Evolutionary conservation across 2,329 filamentous ascomycete species (phyloP).

Genomic region (Aphanocladium album): DNA sequence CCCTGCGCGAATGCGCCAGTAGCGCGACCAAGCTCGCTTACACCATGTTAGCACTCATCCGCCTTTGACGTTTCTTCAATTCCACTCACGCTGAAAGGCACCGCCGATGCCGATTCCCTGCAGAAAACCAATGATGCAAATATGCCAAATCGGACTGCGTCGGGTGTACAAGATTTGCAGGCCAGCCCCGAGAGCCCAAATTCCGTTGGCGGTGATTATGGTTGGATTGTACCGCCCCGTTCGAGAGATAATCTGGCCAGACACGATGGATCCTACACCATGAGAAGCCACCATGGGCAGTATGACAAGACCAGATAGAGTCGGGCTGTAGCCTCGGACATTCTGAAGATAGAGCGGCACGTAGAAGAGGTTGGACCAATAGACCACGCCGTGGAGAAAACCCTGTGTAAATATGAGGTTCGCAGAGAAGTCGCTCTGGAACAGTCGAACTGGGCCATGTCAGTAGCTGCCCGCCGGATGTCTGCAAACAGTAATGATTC

Average conservation of each 20-base stretch:
- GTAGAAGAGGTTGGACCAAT: background rate
- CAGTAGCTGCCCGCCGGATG: too few relatives aligned
- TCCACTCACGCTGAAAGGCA: too few relatives aligned
- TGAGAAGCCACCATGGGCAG: conserved; percentile 3
- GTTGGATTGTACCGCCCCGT: background rate
- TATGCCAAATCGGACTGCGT: background rate
- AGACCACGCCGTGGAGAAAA: background rate
- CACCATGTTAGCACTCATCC: too few relatives aligned
- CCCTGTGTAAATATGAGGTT: too few relatives aligned
- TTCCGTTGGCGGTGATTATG: background rate
- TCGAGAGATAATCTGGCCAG: background rate
- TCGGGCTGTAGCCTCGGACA: background rate
- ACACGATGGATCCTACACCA: background rate
- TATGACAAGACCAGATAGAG: background rate
- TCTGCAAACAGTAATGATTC: too few relatives aligned
- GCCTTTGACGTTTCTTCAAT: too few relatives aligned
- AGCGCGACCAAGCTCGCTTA: too few relatives aligned
- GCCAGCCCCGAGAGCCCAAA: background rate
- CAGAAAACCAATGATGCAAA: background rate
- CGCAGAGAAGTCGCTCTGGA: too few relatives aligned
- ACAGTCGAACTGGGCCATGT: too few relatives aligned
- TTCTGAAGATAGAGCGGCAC: background rate
- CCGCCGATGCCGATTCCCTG: too few relatives aligned
- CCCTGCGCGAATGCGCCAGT: too few relatives aligned
- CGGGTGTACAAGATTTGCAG: background rate